Evolutionary conservation across 2,329 filamentous ascomycete species (phyloP), one percentile per base, ranked within the genome.

Genomic region (Capronia americana): DNA sequence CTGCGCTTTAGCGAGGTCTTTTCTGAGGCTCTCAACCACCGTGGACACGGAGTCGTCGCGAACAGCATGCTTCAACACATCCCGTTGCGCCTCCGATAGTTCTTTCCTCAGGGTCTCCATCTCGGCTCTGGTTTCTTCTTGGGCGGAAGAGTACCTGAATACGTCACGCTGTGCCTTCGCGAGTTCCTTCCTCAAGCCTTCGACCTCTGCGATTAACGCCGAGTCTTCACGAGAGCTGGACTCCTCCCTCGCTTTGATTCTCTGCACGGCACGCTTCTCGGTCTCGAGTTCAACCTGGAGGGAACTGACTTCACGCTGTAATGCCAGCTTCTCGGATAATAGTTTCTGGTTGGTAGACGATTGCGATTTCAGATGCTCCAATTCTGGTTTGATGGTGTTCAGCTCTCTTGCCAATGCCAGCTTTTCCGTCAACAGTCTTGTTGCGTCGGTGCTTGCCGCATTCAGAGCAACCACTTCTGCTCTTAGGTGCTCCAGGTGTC

Each of bases 241-340:
- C 76, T 75, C 84, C 75, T 75, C 80, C 69, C 56, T 79, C 81
- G 71, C 78, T 76, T 70, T 85, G 3, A 84, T 85, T 59, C 88
- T 86, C 71, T 89, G 86, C 8, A 86, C 82, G 2, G 88, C 85
- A n/a, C 88, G 86, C 76, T 88, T 94, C 75, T 95, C 92, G 71
- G 91, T 92, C 70, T 93, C 92, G 1, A 97, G 83, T 72, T 96
- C 91, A 51, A 92, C 88, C 76, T 96, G 91, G 2, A 93, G 78
- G 1, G 89, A 88, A 74, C 85, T 89, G 30, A 97, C 78, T 77
- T 95, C 91, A 55, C 91, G 88, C 75, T 95, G 89, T 14, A 97
- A 79, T 1, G 90, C 85, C 54, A 94, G 83, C 77, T 96, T 97
- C 75, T 96, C 92, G 1, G 90, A 83, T 17, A 96, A 82, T 11